A percentile compares a stretch with the other conserved stretches of the same genome.
phyloP scores from a whole-genome alignment of 768 basidiomycete genomes.

The Lactarius hatsudake region DNA sequence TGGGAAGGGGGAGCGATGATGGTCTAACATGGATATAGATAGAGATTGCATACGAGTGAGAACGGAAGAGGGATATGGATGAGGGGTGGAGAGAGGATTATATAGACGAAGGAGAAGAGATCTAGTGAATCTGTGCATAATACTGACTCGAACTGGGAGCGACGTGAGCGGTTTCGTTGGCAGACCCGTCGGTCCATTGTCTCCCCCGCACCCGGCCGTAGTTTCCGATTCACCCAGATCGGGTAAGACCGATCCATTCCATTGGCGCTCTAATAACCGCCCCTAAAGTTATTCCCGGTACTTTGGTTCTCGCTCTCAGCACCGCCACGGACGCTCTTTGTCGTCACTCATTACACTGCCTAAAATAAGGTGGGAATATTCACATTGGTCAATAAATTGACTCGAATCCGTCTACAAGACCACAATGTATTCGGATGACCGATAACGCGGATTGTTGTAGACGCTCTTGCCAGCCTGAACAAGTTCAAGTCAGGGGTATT shows the following conservation, averaged over 20 bases:
- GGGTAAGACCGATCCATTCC: background rate
- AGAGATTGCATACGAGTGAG: constrained; percentile 27
- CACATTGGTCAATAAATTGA: background rate
- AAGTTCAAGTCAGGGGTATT: constrained; percentile 24
- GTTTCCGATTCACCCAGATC: constrained; percentile 4
- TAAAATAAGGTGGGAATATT: background rate
- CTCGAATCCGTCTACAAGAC: constrained; percentile 44
- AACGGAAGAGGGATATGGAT: constrained; percentile 31
- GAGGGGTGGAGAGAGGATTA: constrained; percentile 27
- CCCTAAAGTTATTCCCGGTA: constrained; percentile 25
- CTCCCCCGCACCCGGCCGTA: background rate
- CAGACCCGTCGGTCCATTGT: background rate
- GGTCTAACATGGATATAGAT: constrained; percentile 29
- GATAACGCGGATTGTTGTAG: constrained; percentile 79
- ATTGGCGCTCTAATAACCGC: constrained; percentile 13
- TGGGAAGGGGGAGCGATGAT: constrained; percentile 27
- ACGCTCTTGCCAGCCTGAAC: constrained; percentile 78
- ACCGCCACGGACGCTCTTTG: constrained; percentile 8
- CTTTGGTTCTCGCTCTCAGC: constrained; percentile 9
- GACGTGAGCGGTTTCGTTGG: background rate
- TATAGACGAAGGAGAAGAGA: constrained; percentile 28
- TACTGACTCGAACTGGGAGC: constrained; percentile 13
- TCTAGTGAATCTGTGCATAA: constrained; percentile 8
- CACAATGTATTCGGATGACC: constrained; percentile 53
- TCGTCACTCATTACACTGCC: background rate